Evolutionary conservation across 2,329 filamentous ascomycete genomes (phyloP).

Genomic region (Sclerotinia nivalis): DNA sequence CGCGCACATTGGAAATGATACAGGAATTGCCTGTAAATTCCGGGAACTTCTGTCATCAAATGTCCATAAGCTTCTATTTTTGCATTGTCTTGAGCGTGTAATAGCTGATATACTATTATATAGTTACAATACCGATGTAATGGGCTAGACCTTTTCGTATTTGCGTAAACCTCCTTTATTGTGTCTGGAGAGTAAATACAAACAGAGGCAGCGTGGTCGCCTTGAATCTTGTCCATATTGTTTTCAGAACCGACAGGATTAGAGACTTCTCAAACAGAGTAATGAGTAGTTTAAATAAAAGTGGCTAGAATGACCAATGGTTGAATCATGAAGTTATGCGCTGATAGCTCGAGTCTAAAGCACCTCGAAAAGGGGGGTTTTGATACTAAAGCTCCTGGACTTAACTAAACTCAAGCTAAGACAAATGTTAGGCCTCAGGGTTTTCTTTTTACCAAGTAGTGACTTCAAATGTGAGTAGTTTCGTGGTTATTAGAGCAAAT

Average conservation of each 20-base stretch:
- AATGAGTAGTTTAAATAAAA: too few relatives aligned
- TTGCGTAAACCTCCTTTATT: not conserved
- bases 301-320: too few relatives aligned
- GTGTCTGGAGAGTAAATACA: not conserved
- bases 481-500: too few relatives aligned
- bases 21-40: too few relatives aligned
- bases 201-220: not conserved
- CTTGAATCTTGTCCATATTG: not conserved
- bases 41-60: not conserved
- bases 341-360: not conserved
- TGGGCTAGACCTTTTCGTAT: too few relatives aligned
- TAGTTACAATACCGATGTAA: not conserved
- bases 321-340: not conserved
- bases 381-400: not conserved
- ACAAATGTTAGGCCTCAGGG: too few relatives aligned
- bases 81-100: not conserved
- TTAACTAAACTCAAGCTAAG: not conserved
- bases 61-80: not conserved
- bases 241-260: too few relatives aligned
- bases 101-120: not conserved
- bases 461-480: too few relatives aligned
- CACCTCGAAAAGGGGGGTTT: not conserved
- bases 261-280: too few relatives aligned
- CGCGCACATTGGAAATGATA: too few relatives aligned
- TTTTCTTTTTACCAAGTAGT: not conserved